Base-by-base conservation (phyloP, 2,329 filamentous ascomycete species). In the Penicillium freii region DNA sequence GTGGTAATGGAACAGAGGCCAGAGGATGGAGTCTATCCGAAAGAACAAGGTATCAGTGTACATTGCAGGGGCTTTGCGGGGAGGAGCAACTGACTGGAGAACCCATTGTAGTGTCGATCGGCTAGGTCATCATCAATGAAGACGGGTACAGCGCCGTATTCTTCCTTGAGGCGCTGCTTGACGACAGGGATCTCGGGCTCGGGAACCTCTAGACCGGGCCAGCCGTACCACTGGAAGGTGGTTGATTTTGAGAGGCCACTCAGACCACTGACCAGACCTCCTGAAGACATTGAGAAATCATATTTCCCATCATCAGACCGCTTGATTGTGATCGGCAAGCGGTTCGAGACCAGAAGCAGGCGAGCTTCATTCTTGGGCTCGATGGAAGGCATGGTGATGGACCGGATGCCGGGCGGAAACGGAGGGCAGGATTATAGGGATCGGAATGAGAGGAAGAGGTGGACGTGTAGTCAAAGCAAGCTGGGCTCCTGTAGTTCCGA, bases 1-100 rank as follows among this genome's bases (percentile, higher is more conserved):
- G 76, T 99, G 94, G 78, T 97, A 97, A 80, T 97, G 94, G 81
- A 99, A 96, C 39, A 99, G 86, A 3, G 94, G 94, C 94, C 94
- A 99, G 59, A 99, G 87, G 74, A 97, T 97, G 8, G 91, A 95
- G 77, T 99, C 91, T 93, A 61, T 39, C 15, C 27, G 29, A 45
- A 8, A 58, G 7, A 29, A 25, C 44, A 9, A 29, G 66, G 63
- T 31, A 63, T 51, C 27, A 59, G 51, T 56, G 38, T 15, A 45
- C 9, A n/a, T 43, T 38, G 42, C 19, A 33, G 8, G 8, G 4
- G 21, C 1, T 10, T 29, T 7, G n/a, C 27, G 17, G 42, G 31
- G 15, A 39, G 7, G 33, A 34, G 13, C 21, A 29, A 71, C 89
- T 75, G 79, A 96, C 91, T 97, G 38, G 92, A 93, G 75, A 97